Base-by-base conservation (phyloP, 208 protist species). In the Acanthamoeba castellanii region DNA sequence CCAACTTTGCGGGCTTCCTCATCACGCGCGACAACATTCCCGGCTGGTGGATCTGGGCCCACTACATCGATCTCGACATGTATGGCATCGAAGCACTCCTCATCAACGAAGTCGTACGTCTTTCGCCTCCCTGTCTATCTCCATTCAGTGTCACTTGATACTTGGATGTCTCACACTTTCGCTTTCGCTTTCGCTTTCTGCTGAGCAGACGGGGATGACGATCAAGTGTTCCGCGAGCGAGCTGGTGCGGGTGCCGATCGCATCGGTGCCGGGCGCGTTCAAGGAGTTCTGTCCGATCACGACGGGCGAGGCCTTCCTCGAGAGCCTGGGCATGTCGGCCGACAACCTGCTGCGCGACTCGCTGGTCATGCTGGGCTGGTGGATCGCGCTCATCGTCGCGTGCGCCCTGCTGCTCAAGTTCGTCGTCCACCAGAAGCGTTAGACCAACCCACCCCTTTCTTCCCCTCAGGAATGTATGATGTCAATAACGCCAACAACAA, bases 21-120 rank as follows among this genome's bases (percentile, higher is more conserved):
- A 89, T 89, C 82, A 66, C 82, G 14, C 82, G 82, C 2, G 25
- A 59, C 55, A 66, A 89, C 50, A 89, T 89, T 11, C 50, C 50
- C 11, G 82, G 52, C 22, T 93, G 45, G 37, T 93, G 88, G 61
- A 82, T 57, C 32, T 82, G 89, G 89, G 22, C 32, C 2, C 89
- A 93, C 55, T 93, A 93, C 66, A 18, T 93, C 14, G 89, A 82
- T 32, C 50, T 92, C 47, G 50, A 93, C 89, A 93, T 81, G 89
- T 93, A 82, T 34, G 25, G 55, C n/a, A 82, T 93, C 45, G 82
- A 89, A 30, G n/a, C 52, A 3, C 55, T 89, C 14, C 47, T 89
- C 32, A 89, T 89, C 82, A 66, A 68, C 47, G 52, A 89, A 64
- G 27, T 89, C 30, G 37, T 50, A 50, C 32, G 82, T 45, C 50